Percentiles rank a stretch among this genome's conserved stretches.
phyloP scores from a whole-genome alignment of 2,329 filamentous ascomycete species.

The Emmonsiellopsis sp. region DNA sequence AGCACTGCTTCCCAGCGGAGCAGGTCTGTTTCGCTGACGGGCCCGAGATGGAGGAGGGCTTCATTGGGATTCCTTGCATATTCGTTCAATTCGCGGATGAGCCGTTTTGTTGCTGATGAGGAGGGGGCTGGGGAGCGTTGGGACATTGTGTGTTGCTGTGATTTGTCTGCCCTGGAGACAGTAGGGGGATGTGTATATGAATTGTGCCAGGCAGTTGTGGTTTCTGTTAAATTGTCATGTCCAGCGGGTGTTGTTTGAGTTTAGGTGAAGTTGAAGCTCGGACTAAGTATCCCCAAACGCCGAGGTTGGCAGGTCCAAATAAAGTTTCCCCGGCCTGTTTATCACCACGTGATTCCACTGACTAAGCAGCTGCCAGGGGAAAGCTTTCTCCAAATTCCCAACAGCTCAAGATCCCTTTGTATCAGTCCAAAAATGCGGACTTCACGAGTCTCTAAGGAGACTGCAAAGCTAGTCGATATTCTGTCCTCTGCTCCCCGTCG shows the following conservation, averaged over 20 bases:
- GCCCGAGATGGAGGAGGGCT: constrained; percentile 47
- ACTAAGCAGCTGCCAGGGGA: neutral
- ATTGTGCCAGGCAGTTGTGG: no score
- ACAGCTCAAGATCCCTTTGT: neutral
- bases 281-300: neutral
- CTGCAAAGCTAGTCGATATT: constrained; percentile 45
- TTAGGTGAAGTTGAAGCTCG: neutral
- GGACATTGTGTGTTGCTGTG: neutral
- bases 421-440: constrained; percentile 39
- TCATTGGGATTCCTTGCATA: constrained; percentile 49
- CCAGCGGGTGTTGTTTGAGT: neutral
- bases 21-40: constrained; percentile 47
- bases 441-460: constrained; percentile 50
- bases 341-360: neutral
- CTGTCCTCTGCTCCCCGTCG: constrained; percentile 35
- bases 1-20: constrained; percentile 53
- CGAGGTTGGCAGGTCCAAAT: neutral
- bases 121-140: constrained; percentile 11
- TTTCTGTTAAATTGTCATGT: neutral
- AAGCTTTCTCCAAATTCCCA: neutral
- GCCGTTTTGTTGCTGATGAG: constrained; percentile 43
- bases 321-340: neutral
- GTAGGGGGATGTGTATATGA: no score
- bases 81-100: constrained; percentile 52
- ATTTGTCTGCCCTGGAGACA: neutral